Evolutionary conservation across 108 stramenopile genomes (phyloP), one percentile per base, ranked within the genome.

Genomic region (Fistulifera pelliculosa): DNA sequence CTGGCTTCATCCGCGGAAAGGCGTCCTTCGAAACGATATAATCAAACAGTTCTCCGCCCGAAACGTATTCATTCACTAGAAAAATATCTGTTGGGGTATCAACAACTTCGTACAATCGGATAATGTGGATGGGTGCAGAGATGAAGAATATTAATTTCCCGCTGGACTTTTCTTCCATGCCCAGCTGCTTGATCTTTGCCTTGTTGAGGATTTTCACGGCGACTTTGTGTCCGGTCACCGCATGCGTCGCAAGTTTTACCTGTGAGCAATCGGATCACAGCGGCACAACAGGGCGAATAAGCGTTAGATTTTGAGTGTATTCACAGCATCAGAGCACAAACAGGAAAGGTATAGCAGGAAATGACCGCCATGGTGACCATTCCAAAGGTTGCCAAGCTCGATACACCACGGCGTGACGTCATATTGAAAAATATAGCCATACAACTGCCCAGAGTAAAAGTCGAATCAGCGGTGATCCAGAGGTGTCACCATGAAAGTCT

Each of bases 191-290:
- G 73, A 99, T 98, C 66, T 98, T 97, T 58, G 86, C 88, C 67
- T 95, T 93, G 80, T 99, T 99, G 26, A 99, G 72, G 53, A 99
- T 98, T 72, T 99, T 99, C 18, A 99, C 93, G n/a, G 99, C 99
- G n/a, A 99, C 92, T 54, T 90, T 93, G 68, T 98, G 94, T 17
- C 95, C 95, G n/a, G 99, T 99, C 57, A 96, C 79, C 28, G 89
- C 87, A 74, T 99, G 99, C 11, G 95, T 94, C 17, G 94, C 99
- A 38, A 98, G 79, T 85, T 90, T 90, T 16, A 94, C 93, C 82
- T 83, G 52, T 23, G 19, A 40, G 19, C 58, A 27, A 22, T 21
- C 31, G 6, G 31, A 35, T 6, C 45, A 47, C 10, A 6, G 22
- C 10, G 45, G 5, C 45, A 10, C 22, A 47, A 10, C 21, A 52